Percentiles rank a stretch among this genome's conserved stretches.
Conservation (phyloP, 2,329 filamentous ascomycete genomes). For the Cercospora beticola region DNA sequence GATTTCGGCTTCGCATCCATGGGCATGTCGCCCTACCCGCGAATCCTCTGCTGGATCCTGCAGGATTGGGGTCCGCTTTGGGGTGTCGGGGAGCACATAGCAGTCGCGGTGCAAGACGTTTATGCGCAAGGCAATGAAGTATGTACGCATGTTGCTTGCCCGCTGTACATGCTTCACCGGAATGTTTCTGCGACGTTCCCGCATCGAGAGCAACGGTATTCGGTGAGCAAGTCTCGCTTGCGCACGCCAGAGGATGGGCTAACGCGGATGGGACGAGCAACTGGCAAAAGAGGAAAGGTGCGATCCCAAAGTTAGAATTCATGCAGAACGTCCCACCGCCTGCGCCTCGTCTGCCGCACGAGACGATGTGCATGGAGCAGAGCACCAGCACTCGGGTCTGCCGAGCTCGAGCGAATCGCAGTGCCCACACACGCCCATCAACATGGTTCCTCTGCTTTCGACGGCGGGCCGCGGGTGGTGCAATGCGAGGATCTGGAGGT, state of each 20-base stretch:
- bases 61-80: conserved; percentile 6
- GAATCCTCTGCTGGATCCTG: conserved; percentile 18
- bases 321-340: conserved; percentile 14
- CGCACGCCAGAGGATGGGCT: neutral
- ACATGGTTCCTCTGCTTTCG: conserved; percentile 12
- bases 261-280: neutral
- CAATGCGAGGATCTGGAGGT: conserved; percentile 8
- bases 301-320: conserved; percentile 16
- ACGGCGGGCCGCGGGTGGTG: conserved; percentile 10
- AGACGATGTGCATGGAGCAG: conserved; percentile 18
- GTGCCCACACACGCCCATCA: conserved; percentile 3
- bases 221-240: conserved; percentile 11
- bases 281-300: conserved; percentile 2
- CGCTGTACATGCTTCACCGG: neutral
- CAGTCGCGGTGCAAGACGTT: neutral
- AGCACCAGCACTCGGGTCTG: conserved; percentile 18
- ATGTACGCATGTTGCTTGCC: neutral
- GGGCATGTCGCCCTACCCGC: conserved; percentile 22
- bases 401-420: conserved; percentile 21
- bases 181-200: neutral
- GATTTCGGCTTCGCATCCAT: conserved; percentile 4
- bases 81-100: neutral
- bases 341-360: conserved; percentile 21
- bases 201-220: neutral
- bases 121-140: neutral